A percentile compares a stretch with the other conserved stretches of the same genome.
Conservation (phyloP, 805 yeast species). For the Priceomyces fermenticarens region DNA sequence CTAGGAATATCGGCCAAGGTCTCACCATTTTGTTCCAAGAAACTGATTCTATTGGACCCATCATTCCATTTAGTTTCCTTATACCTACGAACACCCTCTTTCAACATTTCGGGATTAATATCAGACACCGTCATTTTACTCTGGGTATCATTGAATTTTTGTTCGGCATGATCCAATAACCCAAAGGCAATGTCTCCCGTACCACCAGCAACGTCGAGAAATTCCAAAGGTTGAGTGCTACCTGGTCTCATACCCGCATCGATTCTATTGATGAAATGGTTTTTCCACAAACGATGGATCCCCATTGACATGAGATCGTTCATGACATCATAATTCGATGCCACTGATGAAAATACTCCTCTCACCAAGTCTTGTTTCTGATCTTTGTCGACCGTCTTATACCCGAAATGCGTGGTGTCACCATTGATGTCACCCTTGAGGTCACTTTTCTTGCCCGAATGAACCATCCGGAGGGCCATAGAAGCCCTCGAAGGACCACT, state of each 20-base stretch:
- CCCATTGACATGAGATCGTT: slow-evolving; percentile 98
- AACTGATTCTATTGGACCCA: slow-evolving; percentile 60
- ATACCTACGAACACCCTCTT: slow-evolving; percentile 83
- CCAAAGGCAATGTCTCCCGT: slow-evolving; percentile 98
- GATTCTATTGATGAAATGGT: slow-evolving; percentile 78
- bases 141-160: slow-evolving; percentile 66
- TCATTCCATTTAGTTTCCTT: slow-evolving; percentile 59
- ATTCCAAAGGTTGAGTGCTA: slow-evolving; percentile 68
- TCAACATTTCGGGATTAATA: slow-evolving; percentile 93
- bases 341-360: slow-evolving; percentile 91
- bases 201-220: slow-evolving; percentile 97
- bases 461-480: too few relatives aligned
- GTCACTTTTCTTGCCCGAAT: too few relatives aligned
- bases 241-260: slow-evolving; percentile 95
- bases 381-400: slow-evolving; percentile 70
- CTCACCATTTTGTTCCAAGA: slow-evolving; percentile 92
- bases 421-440: too few relatives aligned
- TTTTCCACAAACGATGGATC: slow-evolving; percentile 92
- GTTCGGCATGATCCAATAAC: slow-evolving; percentile 83
- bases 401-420: slow-evolving; percentile 90
- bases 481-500: too few relatives aligned
- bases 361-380: slow-evolving; percentile 84
- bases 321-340: slow-evolving; percentile 92
- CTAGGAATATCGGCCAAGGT: slow-evolving; percentile 77
- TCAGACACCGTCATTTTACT: slow-evolving; percentile 90